Conservation (phyloP, 352 stramenopile species). For the Phytopythium boreale region DNA sequence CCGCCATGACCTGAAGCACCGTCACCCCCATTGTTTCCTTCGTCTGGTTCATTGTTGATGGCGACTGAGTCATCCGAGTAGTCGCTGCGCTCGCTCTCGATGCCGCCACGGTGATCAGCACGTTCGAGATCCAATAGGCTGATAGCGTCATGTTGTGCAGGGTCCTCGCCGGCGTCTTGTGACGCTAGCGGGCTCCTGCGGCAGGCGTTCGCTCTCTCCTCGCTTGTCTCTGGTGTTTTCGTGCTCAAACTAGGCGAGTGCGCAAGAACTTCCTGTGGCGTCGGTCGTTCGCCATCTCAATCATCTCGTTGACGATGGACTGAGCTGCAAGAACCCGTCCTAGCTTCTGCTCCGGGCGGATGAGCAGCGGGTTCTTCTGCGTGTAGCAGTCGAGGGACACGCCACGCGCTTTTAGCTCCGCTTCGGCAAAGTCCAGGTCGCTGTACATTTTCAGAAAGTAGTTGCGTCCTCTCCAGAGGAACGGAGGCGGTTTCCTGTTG, state of each 20-base stretch:
- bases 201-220: not conserved
- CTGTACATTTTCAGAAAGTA: slow-evolving; percentile 75
- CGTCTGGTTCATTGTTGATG: not conserved
- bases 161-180: not conserved
- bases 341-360: slow-evolving; percentile 68
- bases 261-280: slow-evolving; percentile 22
- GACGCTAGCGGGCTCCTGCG: not conserved
- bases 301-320: slow-evolving; percentile 74
- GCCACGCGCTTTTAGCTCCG: slow-evolving; percentile 45
- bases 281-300: slow-evolving; percentile 39
- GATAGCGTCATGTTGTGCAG: not conserved
- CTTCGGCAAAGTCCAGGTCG: slow-evolving; percentile 67
- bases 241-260: slow-evolving; percentile 7
- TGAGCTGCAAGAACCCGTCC: slow-evolving; percentile 66
- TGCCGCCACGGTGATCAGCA: not conserved
- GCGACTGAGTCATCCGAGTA: not conserved
- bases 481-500: slow-evolving; percentile 53
- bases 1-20: not conserved
- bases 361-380: slow-evolving; percentile 52
- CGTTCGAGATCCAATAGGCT: not conserved
- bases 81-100: not conserved
- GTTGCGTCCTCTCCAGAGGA: slow-evolving; percentile 68
- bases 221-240: not conserved
- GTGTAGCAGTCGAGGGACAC: slow-evolving; percentile 57
- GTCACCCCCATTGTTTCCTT: not conserved